These are phyloP conservation scores for Arthroderma sp. DNA, from an alignment of 2,329 filamentous ascomycete species.

Conservation along the genomic window DNA sequence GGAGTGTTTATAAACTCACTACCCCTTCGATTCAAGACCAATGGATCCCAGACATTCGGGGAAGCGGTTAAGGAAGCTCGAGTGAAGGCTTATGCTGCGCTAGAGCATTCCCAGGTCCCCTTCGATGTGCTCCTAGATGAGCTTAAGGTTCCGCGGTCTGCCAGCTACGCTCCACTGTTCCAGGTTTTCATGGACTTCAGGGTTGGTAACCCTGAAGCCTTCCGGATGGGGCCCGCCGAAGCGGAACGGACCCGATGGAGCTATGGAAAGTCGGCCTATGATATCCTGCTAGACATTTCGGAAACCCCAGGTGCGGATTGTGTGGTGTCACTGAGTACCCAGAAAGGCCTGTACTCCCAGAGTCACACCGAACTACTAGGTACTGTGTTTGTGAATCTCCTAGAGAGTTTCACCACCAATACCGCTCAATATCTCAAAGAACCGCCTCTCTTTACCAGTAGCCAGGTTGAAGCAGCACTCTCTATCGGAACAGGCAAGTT, in stretches of 20 bases:
- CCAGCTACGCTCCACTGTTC: slow-evolving; percentile 37
- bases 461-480: too few species aligned
- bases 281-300: not conserved
- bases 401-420: too few species aligned
- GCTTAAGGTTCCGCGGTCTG: slow-evolving; percentile 31
- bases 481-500: too few species aligned
- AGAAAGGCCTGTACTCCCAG: slow-evolving; percentile 25
- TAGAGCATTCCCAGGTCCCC: slow-evolving; percentile 36
- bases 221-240: not conserved
- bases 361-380: slow-evolving; percentile 20
- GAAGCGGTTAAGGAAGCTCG: slow-evolving; percentile 22
- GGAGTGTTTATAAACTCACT: slow-evolving; percentile 42
- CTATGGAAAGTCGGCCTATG: not conserved
- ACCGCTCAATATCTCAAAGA: too few species aligned
- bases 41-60: slow-evolving; percentile 22
- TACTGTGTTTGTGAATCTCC: too few species aligned
- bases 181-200: slow-evolving; percentile 41
- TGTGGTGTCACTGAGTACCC: slow-evolving; percentile 12
- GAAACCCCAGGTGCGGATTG: not conserved
- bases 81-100: slow-evolving; percentile 24
- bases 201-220: not conserved
- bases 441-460: too few species aligned
- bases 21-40: slow-evolving; percentile 36
- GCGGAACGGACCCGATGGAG: not conserved
- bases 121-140: slow-evolving; percentile 40